phyloP scores from a whole-genome alignment of 768 basidiomycete genomes.

The Termitomyces sp. region DNA sequence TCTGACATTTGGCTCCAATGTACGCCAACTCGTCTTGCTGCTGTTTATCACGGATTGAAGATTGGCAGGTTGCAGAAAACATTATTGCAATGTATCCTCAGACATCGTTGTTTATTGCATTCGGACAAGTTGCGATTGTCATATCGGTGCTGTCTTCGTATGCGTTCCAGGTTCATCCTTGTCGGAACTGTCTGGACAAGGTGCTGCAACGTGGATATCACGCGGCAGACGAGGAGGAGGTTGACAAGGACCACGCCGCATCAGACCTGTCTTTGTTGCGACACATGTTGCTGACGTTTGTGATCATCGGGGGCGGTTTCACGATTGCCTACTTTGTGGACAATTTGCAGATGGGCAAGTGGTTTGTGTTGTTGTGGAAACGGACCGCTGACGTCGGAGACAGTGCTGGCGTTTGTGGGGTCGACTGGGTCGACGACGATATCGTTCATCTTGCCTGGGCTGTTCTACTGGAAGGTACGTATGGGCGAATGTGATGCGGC shows the following conservation, averaged over 20 bases:
- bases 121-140: slow-evolving; percentile 92
- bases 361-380: not conserved
- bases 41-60: not conserved
- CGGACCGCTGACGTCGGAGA: slow-evolving; percentile 2
- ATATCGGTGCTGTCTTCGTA: slow-evolving; percentile 89
- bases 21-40: slow-evolving; percentile 21
- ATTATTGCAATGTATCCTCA: slow-evolving; percentile 94
- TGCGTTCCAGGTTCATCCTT: slow-evolving; percentile 92
- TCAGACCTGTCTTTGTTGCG: slow-evolving; percentile 64
- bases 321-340: slow-evolving; percentile 74
- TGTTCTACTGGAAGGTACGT: slow-evolving; percentile 90
- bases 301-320: slow-evolving; percentile 62
- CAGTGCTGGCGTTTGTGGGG: slow-evolving; percentile 94
- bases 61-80: slow-evolving; percentile 73
- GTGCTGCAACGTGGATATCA: slow-evolving; percentile 53
- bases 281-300: slow-evolving; percentile 64
- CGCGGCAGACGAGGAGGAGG: slow-evolving; percentile 36
- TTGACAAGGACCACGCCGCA: slow-evolving; percentile 50
- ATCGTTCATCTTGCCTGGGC: slow-evolving; percentile 90
- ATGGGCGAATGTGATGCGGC: not conserved
- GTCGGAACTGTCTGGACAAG: slow-evolving; percentile 88
- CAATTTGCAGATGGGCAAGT: slow-evolving; percentile 70
- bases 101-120: slow-evolving; percentile 86
- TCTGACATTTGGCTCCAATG: slow-evolving; percentile 87
- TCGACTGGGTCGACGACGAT: slow-evolving; percentile 96